These are phyloP conservation scores for Hypoxylon sp. DNA, from an alignment of 2,329 filamentous ascomycete species.

Conservation along the genomic window DNA sequence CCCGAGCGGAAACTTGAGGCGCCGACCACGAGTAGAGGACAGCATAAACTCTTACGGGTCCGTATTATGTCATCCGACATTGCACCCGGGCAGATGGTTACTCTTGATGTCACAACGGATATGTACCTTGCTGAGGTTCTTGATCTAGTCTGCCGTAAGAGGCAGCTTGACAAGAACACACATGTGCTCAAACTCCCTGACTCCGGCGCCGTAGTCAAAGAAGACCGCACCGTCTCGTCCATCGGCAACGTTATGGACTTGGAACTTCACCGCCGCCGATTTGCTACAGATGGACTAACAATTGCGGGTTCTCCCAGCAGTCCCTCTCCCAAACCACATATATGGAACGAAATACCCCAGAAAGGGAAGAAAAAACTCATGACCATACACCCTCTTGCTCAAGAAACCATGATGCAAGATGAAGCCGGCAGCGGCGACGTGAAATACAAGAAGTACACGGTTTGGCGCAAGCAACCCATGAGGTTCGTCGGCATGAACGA, in stretches of 20 bases:
- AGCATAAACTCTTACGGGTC: slow-evolving; percentile 78
- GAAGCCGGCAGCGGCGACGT: slow-evolving; percentile 66
- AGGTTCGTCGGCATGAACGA: slow-evolving; percentile 83
- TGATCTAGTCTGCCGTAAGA: slow-evolving; percentile 81
- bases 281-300: slow-evolving; percentile 80
- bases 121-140: slow-evolving; percentile 88
- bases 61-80: slow-evolving; percentile 79
- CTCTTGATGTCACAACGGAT: slow-evolving; percentile 82
- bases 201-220: slow-evolving; percentile 80
- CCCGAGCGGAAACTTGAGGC: slow-evolving; percentile 64
- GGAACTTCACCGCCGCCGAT: slow-evolving; percentile 81
- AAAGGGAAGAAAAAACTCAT: slow-evolving; percentile 70
- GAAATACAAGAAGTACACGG: slow-evolving; percentile 82
- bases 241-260: slow-evolving; percentile 82
- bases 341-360: slow-evolving; percentile 62
- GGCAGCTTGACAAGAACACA: slow-evolving; percentile 82
- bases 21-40: slow-evolving; percentile 67
- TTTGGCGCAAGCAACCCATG: slow-evolving; percentile 87
- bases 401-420: slow-evolving; percentile 72
- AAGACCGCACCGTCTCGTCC: slow-evolving; percentile 84
- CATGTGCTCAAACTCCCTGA: slow-evolving; percentile 84
- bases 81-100: slow-evolving; percentile 80
- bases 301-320: slow-evolving; percentile 78
- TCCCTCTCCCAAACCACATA: slow-evolving; percentile 76
- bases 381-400: slow-evolving; percentile 76